Evolutionary conservation across 306 rosid genomes (phyloP), one percentile per base, ranked within the genome.

Genomic region (Mimosa bimucronata): DNA sequence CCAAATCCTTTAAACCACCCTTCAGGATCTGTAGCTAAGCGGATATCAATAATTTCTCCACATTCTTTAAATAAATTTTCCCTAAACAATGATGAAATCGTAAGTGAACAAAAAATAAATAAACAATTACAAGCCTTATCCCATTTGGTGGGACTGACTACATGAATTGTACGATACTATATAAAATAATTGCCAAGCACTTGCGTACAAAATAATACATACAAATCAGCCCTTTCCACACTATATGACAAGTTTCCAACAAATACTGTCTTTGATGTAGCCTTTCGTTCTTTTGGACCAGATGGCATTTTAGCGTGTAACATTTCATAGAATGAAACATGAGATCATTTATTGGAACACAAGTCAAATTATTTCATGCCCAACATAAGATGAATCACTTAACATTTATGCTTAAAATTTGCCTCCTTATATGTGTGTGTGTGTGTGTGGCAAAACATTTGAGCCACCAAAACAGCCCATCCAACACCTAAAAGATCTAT

Each of bases 1-100:
- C 93, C 98, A 82, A 76, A 87, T 19, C 94, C 98, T 89, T 23
- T 90, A 58, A 94, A 89, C 74, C 66, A 61, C 60, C 97, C 96
- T 2, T 88, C 94, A 0, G 6, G 14, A 74, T 87, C 87, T 2
- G 78, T 58, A 13, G 91, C 62, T 21, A 94, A 83, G 66, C 97
- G 97, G 19, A 94, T 73, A 64, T 91, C 94, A 79, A 89, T 84
- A 70, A 92, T 72, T 75, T 87, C 88, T 11, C 94, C 97, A 81
- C 80, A 87, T 61, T 81, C 87, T 80, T 92, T 88, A 79, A 94
- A 94, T 85, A 92, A 85, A 21, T 64, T 69, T 44, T 85, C 94
- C 82, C 98, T 94, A 84, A 71, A 79, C 19, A 82, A 58, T 23
- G 29, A 55, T 11, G 21, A 71, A 64, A 71, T 75, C 21, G 61